Evolutionary conservation across 257 asterid genomes (phyloP), one percentile per base, ranked within the genome.

Genomic region (Ehretia macrophylla): DNA sequence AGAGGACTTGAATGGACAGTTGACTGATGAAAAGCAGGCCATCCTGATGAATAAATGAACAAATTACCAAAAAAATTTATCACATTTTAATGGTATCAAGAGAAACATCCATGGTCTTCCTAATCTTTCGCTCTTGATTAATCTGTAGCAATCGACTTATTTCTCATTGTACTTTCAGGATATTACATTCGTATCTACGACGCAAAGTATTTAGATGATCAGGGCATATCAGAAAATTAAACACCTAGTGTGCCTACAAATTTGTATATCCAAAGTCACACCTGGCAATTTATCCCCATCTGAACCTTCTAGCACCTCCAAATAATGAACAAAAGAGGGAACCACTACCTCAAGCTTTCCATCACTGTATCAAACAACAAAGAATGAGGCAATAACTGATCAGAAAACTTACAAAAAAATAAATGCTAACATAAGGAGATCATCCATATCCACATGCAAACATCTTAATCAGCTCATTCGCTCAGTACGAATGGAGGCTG

Each of bases 241-340:
- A 6, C 6, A 27, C 35, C 6, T 27, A 6, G 35, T 6, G 6
- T 27, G 35, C 35, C 35, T 27, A 27, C 6, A 27, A 27, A 6
- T 27, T 27, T 27, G 35, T 27, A 27, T 6, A 27, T 6, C 35
- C 3, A 27, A 27, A 27, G 35, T 27, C 38, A 20, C 70, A 93
- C 99, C 99, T 83, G 99, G 95, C 74, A 85, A 51, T 83, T 93
- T 93, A 76, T 93, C 99, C 67, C 99, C 99, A 81, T 93, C 99
- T 70, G 96, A 82, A 56, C 99, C 99, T 77, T 93, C 99, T 42
- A 93, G 83, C 45, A 89, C 97, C 72, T 93, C 99, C 88, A 93
- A 81, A 81, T 87, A 93, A 75, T 93, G 99, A 75, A 93, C 96
- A 77, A 93, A 93, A 39, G 99, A 89, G 63, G 99, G 94, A 65